Conservation (phyloP, 1,284 basidiomycete species). For the Ceratobasidium sp. region DNA sequence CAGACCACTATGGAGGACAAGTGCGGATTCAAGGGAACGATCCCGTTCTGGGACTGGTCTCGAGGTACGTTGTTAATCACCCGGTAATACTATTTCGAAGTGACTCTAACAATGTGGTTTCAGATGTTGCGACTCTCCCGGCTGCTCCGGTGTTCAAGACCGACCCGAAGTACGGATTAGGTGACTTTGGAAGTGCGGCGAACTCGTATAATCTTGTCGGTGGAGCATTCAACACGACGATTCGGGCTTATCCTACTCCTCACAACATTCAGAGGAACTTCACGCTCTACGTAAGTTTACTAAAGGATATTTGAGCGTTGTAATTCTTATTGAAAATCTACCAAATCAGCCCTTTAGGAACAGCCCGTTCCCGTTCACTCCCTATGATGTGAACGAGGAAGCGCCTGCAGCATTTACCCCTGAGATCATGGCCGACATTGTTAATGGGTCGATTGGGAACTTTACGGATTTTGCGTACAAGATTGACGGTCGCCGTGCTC, state of each 20-base stretch:
- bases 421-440: not conserved
- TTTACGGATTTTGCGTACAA: constrained; percentile 34
- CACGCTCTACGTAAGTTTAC: constrained; percentile 9
- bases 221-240: constrained; percentile 18
- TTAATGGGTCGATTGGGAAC: constrained; percentile 33
- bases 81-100: no score
- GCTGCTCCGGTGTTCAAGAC: constrained; percentile 33
- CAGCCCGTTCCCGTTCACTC: constrained; percentile 38
- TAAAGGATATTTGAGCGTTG: no score
- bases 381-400: constrained; percentile 2
- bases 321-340: constrained; percentile 7
- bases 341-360: constrained; percentile 34
- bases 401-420: constrained; percentile 24
- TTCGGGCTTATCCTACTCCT: constrained; percentile 36
- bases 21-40: constrained; percentile 19
- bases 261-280: constrained; percentile 25
- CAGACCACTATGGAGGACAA: constrained; percentile 20
- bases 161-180: constrained; percentile 7
- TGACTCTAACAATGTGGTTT: not conserved
- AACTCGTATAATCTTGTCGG: not conserved
- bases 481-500: constrained; percentile 35
- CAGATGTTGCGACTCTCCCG: constrained; percentile 5
- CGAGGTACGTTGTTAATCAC: constrained; percentile 6
- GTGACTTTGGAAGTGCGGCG: not conserved
- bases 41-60: constrained; percentile 45